Evolutionary conservation across 164 flowering plant species (phyloP).

Genomic region (Tetrastigma voinierianum): DNA sequence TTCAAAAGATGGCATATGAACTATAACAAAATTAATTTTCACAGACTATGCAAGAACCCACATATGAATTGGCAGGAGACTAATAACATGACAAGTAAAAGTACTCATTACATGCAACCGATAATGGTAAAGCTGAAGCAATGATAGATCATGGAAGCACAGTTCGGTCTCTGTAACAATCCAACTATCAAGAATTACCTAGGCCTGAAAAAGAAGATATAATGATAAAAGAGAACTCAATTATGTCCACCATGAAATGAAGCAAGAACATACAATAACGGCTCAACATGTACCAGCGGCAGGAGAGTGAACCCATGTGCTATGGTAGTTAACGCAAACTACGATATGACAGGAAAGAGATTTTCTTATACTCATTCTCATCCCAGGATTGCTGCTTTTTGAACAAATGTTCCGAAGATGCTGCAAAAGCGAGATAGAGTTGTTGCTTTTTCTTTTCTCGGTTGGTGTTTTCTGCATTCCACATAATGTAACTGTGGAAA

Average conservation of each 20-base stretch:
- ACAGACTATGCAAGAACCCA: neutral
- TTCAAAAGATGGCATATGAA: constrained; percentile 7
- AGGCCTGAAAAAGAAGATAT: no score
- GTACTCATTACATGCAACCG: constrained; percentile 88
- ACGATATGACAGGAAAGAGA: neutral
- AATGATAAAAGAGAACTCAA: no score
- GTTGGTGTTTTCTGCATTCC: constrained; percentile 51
- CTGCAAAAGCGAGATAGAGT: constrained; percentile 45
- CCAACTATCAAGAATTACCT: no score
- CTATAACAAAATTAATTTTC: neutral
- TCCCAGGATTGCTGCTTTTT: constrained; percentile 32
- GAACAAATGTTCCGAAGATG: constrained; percentile 62
- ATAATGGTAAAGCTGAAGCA: constrained; percentile 82
- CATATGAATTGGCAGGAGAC: neutral
- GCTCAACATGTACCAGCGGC: neutral
- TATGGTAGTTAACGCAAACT: neutral
- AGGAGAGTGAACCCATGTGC: neutral
- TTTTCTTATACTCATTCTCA: constrained; percentile 65
- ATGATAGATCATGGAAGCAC: constrained; percentile 96
- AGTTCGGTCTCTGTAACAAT: no score
- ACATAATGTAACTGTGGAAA: neutral
- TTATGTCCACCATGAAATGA: no score
- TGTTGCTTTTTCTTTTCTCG: constrained; percentile 35
- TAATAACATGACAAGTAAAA: neutral
- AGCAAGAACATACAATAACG: no score